Base-by-base conservation (phyloP, 1,284 basidiomycete species). In the Sporisorium scitamineum region DNA sequence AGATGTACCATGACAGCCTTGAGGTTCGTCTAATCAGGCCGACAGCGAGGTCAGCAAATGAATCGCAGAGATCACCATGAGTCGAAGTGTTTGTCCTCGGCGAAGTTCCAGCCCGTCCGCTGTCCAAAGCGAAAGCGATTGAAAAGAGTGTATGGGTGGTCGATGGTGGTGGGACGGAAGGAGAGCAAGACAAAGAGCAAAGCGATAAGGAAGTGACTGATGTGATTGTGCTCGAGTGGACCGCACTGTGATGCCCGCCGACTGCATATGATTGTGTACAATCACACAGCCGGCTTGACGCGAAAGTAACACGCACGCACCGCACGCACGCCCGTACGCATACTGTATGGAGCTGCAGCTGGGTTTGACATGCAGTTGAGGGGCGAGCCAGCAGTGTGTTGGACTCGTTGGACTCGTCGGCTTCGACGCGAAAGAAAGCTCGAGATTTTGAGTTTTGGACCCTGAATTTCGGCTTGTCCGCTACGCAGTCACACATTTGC, bases 311-410 rank as follows among this genome's bases (percentile, higher is more conserved):
- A 51, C 50, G 50, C 31, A 20, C 31, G 32, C 32, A 37, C 32
- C 34, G 22, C 34, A n/a, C 26, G 26, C 32, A 41, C 47, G 47
- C 29, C 31, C 26, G 47, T 29, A 50, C 16, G 47, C 29, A 16
- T 13, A 8, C 16, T n/a, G n/a, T n/a, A n/a, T n/a, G n/a, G n/a
- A n/a, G 50, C 32, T 54, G 54, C 54, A 54, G 39, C 54, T 54
- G 7, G 27, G 22, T 27, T 5, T 27, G 44, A 27, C 24, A 20
- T 42, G 41, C 41, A 42, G n/a, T 20, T 20, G 22, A 20, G n/a
- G n/a, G n/a, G 37, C 4, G 14, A 39, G 37, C 4, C 37, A n/a
- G 16, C 18, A 20, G 41, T 42, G 41, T 37, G 11, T 42, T n/a
- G n/a, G n/a, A n/a, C n/a, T n/a, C n/a, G n/a, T n/a, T n/a, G n/a